Percentiles rank a stretch among this genome's conserved stretches.
Evolutionary conservation across 129 eudicot genomes (phyloP).

Genomic region (Kitagawia praeruptora): DNA sequence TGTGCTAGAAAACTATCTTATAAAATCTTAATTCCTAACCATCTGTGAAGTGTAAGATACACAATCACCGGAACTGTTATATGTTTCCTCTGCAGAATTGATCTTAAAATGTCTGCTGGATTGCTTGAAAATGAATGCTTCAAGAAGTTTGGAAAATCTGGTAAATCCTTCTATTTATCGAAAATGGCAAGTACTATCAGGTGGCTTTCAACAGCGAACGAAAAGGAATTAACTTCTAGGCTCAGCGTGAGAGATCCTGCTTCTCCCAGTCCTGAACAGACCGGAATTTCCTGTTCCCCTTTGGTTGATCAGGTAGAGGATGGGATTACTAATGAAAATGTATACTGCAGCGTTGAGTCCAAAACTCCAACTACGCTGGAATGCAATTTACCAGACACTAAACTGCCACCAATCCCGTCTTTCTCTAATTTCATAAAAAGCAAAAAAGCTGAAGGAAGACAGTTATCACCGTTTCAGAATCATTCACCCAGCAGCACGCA

Average conservation of each 20-base stretch:
- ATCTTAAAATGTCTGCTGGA: slow-evolving; percentile 40
- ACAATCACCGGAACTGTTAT: neutral
- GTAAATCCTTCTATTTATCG: slow-evolving; percentile 80
- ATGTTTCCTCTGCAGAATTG: slow-evolving; percentile 43
- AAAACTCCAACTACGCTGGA: slow-evolving; percentile 14
- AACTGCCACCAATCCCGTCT: slow-evolving; percentile 66
- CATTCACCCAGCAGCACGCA: slow-evolving; percentile 26
- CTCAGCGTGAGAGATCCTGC: slow-evolving; percentile 25
- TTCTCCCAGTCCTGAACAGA: slow-evolving; percentile 14
- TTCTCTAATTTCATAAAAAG: slow-evolving; percentile 66
- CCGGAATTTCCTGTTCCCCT: slow-evolving; percentile 27
- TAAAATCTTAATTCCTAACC: neutral
- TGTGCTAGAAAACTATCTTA: neutral
- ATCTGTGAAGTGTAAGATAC: neutral
- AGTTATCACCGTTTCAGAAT: slow-evolving; percentile 26
- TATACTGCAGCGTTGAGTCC: slow-evolving; percentile 13
- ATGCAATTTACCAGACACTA: slow-evolving; percentile 25
- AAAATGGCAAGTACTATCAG: slow-evolving; percentile 79
- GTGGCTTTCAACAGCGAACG: slow-evolving; percentile 64
- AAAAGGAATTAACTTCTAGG: slow-evolving; percentile 41
- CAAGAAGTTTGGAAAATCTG: slow-evolving; percentile 60
- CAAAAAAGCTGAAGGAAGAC: slow-evolving; percentile 27
- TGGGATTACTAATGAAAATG: slow-evolving; percentile 21
- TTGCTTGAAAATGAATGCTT: slow-evolving; percentile 68
- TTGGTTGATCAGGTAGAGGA: slow-evolving; percentile 14